Evolutionary conservation across 208 protist genomes (phyloP).

Genomic region (Leishmania guyanensis): DNA sequence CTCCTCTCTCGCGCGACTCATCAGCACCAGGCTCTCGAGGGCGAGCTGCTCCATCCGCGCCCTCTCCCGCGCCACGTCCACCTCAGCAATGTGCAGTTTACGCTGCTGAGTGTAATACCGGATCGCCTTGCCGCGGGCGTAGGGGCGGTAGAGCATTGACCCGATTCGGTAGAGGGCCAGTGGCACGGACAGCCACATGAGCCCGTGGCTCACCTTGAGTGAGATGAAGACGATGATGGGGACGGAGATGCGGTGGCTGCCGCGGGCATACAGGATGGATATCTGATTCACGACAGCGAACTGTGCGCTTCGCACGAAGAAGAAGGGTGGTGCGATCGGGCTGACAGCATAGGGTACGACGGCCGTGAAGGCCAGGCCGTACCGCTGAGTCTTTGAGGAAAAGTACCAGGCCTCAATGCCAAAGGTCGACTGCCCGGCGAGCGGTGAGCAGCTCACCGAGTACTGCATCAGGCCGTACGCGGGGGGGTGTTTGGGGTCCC

Average conservation of each 20-base stretch:
- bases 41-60: conserved; percentile 76
- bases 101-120: conserved; percentile 52
- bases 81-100: conserved; percentile 64
- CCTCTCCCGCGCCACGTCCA: conserved; percentile 70
- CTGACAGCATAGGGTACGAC: conserved; percentile 57
- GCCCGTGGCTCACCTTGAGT: conserved; percentile 36
- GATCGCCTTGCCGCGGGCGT: conserved; percentile 43
- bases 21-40: conserved; percentile 51
- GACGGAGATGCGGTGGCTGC: conserved; percentile 66
- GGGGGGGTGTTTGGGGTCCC: conserved; percentile 32
- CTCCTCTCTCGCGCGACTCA: conserved; percentile 60
- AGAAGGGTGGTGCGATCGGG: conserved; percentile 45
- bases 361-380: conserved; percentile 66
- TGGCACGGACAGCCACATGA: conserved; percentile 67
- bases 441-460: conserved; percentile 40
- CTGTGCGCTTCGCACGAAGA: conserved; percentile 46
- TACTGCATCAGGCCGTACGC: conserved; percentile 56
- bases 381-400: conserved; percentile 48
- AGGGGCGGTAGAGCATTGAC: conserved; percentile 51
- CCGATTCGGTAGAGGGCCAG: conserved; percentile 58
- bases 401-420: conserved; percentile 73
- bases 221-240: conserved; percentile 76
- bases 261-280: conserved; percentile 70
- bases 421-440: conserved; percentile 52
- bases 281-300: conserved; percentile 65